Conservation (phyloP, 257 asterid species). For the Striga asiatica region DNA sequence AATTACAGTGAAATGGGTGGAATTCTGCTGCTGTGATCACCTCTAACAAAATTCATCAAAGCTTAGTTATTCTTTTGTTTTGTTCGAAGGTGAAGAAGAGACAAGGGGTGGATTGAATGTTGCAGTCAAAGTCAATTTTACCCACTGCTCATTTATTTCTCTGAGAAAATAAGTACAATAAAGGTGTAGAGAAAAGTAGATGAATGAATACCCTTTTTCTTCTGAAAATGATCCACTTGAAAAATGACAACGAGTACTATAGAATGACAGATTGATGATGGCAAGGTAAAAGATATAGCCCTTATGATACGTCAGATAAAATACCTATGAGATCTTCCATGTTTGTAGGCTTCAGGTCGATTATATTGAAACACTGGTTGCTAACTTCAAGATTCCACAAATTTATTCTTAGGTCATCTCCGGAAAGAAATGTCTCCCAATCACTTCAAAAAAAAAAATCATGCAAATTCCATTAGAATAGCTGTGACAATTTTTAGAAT, state of each 20-base stretch:
- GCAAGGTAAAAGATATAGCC: background rate
- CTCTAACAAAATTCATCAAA: constrained; percentile 35
- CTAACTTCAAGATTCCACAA: constrained; percentile 73
- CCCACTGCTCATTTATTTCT: background rate
- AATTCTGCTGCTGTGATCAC: constrained; percentile 72
- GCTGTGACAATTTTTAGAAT: constrained; percentile 3
- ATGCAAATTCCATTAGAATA: background rate
- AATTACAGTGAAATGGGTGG: constrained; percentile 72
- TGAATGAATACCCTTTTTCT: background rate
- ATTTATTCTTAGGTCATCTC: constrained; percentile 76
- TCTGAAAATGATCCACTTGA: background rate
- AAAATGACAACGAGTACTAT: background rate
- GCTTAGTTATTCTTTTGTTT: constrained; percentile 19
- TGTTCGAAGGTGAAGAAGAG: background rate
- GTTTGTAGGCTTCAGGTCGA: constrained; percentile 61
- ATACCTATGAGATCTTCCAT: constrained; percentile 81
- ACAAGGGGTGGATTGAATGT: constrained; percentile 7
- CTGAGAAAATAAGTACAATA: background rate
- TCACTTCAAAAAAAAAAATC: constrained; percentile 48
- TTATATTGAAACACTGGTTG: constrained; percentile 63
- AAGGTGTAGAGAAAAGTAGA: background rate
- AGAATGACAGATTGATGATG: background rate
- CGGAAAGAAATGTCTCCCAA: constrained; percentile 76
- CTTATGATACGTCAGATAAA: background rate
- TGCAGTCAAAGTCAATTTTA: background rate